Conservation (phyloP, 129 eudicot species). For the Cynara cardunculus region DNA sequence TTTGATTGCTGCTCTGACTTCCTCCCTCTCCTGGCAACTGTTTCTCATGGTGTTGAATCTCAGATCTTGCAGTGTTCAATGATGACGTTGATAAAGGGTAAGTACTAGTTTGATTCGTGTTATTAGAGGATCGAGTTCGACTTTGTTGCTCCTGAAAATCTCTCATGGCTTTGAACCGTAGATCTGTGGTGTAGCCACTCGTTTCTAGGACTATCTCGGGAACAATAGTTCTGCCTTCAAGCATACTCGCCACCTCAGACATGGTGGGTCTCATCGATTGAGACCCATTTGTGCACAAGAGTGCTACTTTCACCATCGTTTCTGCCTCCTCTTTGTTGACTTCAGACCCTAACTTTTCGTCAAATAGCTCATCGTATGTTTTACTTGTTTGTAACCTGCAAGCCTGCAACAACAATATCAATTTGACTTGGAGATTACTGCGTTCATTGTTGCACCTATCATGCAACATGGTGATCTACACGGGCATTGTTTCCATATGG, state of each 20-base stretch:
- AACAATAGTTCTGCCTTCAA: conserved; percentile 40
- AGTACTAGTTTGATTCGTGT: conserved; percentile 13
- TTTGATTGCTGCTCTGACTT: conserved; percentile 2
- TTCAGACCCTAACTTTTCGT: conserved; percentile 34
- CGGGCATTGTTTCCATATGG: no score
- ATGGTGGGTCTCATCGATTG: conserved; percentile 52
- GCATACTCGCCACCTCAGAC: conserved; percentile 64
- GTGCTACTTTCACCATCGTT: conserved; percentile 46
- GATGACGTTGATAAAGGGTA: conserved; percentile 25
- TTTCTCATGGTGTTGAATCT: conserved; percentile 57
- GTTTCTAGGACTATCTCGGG: conserved; percentile 40
- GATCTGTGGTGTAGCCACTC: conserved; percentile 25
- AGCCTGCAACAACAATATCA: conserved; percentile 39
- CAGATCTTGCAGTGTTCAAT: conserved; percentile 25
- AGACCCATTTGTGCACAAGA: conserved; percentile 56
- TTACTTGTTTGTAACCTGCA: conserved; percentile 39
- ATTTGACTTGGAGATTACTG: not conserved
- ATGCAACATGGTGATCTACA: no score
- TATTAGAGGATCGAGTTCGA: conserved; percentile 18
- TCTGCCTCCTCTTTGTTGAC: conserved; percentile 49
- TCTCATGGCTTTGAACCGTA: conserved; percentile 55
- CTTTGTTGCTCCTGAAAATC: conserved; percentile 39
- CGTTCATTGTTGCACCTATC: not conserved
- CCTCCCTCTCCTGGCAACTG: conserved; percentile 31
- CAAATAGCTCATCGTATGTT: conserved; percentile 43